Evolutionary conservation across 2,329 filamentous ascomycete genomes (phyloP).

Genomic region (Metarhizium humberi): DNA sequence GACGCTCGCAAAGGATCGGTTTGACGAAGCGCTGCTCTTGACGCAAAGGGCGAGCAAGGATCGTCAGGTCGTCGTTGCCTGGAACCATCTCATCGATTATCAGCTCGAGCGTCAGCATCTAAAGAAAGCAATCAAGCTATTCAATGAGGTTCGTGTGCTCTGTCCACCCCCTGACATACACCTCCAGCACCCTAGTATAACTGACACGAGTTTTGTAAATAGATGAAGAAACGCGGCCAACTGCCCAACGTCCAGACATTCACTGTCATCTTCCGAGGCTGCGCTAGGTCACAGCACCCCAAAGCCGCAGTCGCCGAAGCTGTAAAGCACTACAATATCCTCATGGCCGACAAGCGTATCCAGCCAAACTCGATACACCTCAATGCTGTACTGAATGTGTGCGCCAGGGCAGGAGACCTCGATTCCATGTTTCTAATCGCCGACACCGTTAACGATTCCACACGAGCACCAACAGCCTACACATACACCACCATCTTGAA

Average conservation of each 20-base stretch:
- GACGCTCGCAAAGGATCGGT: constrained; percentile 48
- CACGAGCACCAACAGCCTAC: constrained; percentile 51
- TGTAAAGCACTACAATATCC: constrained; percentile 66
- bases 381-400: constrained; percentile 82
- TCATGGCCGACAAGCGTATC: constrained; percentile 54
- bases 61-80: constrained; percentile 62
- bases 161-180: background rate
- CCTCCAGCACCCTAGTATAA: background rate
- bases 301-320: constrained; percentile 57
- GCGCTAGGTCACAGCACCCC: constrained; percentile 50
- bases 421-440: constrained; percentile 73
- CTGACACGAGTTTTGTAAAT: background rate
- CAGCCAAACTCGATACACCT: constrained; percentile 72
- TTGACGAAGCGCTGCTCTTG: constrained; percentile 58
- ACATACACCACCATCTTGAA: constrained; percentile 83
- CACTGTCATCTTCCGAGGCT: constrained; percentile 71
- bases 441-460: constrained; percentile 57
- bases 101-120: constrained; percentile 52
- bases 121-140: constrained; percentile 65
- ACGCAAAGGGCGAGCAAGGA: constrained; percentile 59
- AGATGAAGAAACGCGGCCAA: constrained; percentile 94
- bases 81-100: constrained; percentile 79
- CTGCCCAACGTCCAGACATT: constrained; percentile 75
- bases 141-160: constrained; percentile 60
- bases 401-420: constrained; percentile 63